Percentiles rank a stretch among this genome's conserved stretches.
These are phyloP conservation scores for Anthoceros angustus DNA, from an alignment of 225 moss, liverwort and hornwort species.

Conservation along the genomic window DNA sequence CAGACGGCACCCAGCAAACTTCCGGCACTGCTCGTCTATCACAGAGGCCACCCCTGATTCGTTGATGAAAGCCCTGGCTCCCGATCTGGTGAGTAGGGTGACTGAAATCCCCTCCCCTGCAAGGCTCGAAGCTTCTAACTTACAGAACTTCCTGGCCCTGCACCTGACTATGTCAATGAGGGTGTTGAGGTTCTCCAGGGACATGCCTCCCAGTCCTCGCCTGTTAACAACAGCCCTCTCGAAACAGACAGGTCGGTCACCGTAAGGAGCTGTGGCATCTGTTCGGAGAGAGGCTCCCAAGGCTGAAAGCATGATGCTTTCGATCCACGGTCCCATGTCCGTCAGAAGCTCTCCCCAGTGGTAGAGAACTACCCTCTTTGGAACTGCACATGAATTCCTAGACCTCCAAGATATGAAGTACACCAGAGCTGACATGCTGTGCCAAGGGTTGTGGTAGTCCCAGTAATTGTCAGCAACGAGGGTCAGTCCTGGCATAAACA, in stretches of 20 bases:
- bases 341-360: slow-evolving; percentile 63
- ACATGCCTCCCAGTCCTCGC: slow-evolving; percentile 44
- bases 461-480: background rate
- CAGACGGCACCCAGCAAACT: slow-evolving; percentile 14
- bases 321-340: slow-evolving; percentile 54
- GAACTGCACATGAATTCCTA: slow-evolving; percentile 4
- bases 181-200: slow-evolving; percentile 19
- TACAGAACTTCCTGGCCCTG: slow-evolving; percentile 45
- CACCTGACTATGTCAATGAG: slow-evolving; percentile 59
- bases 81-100: slow-evolving; percentile 20
- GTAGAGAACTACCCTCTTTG: slow-evolving; percentile 16
- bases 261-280: slow-evolving; percentile 12
- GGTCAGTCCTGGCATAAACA: background rate
- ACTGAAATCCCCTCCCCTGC: slow-evolving; percentile 3
- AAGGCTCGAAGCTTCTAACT: background rate
- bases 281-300: slow-evolving; percentile 30
- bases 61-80: slow-evolving; percentile 23
- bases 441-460: slow-evolving; percentile 4
- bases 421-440: slow-evolving; percentile 3
- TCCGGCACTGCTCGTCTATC: slow-evolving; percentile 12
- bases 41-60: slow-evolving; percentile 7
- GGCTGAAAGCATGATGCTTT: slow-evolving; percentile 35
- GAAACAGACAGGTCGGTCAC: slow-evolving; percentile 32
- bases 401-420: background rate
- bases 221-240: slow-evolving; percentile 61